Base-by-base conservation (phyloP, 805 yeast species). In the Candida hungchunana region DNA sequence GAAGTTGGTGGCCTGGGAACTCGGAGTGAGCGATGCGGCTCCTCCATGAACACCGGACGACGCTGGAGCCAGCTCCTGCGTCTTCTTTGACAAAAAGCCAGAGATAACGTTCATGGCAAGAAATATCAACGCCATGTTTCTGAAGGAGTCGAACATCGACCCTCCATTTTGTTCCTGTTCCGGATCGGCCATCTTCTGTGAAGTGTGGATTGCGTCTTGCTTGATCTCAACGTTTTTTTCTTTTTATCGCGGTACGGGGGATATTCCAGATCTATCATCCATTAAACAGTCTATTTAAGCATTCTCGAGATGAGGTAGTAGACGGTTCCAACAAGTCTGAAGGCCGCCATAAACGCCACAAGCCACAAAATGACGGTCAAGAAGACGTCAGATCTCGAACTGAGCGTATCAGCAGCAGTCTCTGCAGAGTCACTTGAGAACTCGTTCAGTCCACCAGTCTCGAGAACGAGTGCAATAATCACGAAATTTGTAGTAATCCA, bases 401-500 rank as follows among this genome's bases (percentile, higher is more conserved):
- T 23, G 14, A 41, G 29, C 20, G 31, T 29, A 9, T 37, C 40
- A 18, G 41, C 22, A 13, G 33, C 36, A 24, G 27, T 21, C 11
- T 21, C 18, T 5, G 37, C 17, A 14, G 39, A 29, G 16, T 4
- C 26, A 11, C 26, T 27, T 1, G 50, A 43, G 38, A 59, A 38
- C 43, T 73, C 71, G 40, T 69, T 71, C 24, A 83, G 63, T 6
- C 96, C 96, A 36, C 89, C 96, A 1, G 88, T 75, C 40, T 86
- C 85, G 40, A 88, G 69, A 7, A 93, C 96, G 12, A 87, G 72
- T 0, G 89, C 93, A 31, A 87, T 73, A 31, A 93, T 67, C 25
- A 84, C 76, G 48, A 86, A 81, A 56, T 93, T 93, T 25, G 94
- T 77, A 40, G 88, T 66, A 66, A 88, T 77, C 98, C 98, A 93